Base-by-base conservation (phyloP, 371 early-diverging fungal species). In the Mortierella sp. region DNA sequence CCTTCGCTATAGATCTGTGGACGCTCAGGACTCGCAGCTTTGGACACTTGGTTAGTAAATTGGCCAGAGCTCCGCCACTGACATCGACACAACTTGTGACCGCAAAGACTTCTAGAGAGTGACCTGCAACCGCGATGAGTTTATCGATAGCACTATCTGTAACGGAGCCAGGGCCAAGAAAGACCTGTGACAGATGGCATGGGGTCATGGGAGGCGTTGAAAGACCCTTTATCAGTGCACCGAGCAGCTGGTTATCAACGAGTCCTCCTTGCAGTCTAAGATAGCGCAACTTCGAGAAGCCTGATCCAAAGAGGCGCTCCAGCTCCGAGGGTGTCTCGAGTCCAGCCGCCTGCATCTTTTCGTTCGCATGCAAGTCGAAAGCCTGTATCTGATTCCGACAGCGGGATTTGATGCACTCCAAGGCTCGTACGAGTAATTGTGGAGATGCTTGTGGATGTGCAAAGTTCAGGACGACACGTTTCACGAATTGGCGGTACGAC, bases 31-130 rank as follows among this genome's bases (percentile, higher is more conserved):
- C 79, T 37, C 65, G 67, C 28, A 79, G 64, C 40, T 68, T 70
- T 11, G 79, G 79, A 55, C 79, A 79, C 57, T 26, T 66, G 18
- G 79, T 79, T 49, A 79, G 49, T 8, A 79, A 24, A 24, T 39
- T 70, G 2, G 79, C 79, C n/a, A 79, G 40, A 26, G 79, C 62
- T 18, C 65, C 62, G 22, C 79, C 79, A 9, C 79, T 62, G 8
- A 79, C 59, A 68, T 79, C 79, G 16, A 79, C 79, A 32, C 79
- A 79, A 39, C 79, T 79, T 24, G 74, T 79, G 11, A 79, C 70
- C 5, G 59, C 26, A 35, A 79, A 70, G 1, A 79, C 79, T 47
- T 79, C 79, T 6, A 79, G 58, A 14, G 59, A 70, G 35, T 73
- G 74, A 5, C 74, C 68, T 1, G 79, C 72, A 8, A 45, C 74